Evolutionary conservation across 1,284 basidiomycete genomes (phyloP).

Genomic region (Heimioporus punctisporus): DNA sequence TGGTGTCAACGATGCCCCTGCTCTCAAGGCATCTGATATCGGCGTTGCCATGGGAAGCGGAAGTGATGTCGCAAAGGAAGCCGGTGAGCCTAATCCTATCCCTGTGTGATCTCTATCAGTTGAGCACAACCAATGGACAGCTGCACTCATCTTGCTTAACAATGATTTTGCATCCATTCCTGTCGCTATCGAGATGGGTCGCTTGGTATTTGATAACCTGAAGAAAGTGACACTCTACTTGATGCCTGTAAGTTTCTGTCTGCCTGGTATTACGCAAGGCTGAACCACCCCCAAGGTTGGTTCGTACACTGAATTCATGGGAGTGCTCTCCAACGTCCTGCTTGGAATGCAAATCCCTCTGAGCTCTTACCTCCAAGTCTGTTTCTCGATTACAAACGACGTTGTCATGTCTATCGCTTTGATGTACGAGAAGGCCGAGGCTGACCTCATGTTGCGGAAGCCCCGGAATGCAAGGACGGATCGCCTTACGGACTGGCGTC

Average conservation of each 20-base stretch:
- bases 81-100: constrained; percentile 26
- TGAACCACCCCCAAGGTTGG: constrained; percentile 24
- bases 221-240: constrained; percentile 46
- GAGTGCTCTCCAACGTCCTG: constrained; percentile 37
- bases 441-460: constrained; percentile 56
- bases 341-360: constrained; percentile 43
- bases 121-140: constrained; percentile 8
- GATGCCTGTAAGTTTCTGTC: constrained; percentile 39
- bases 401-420: constrained; percentile 40
- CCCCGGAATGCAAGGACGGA: constrained; percentile 65
- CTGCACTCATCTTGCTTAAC: constrained; percentile 35
- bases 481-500: constrained; percentile 42
- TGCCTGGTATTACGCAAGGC: not conserved
- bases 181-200: constrained; percentile 45
- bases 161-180: constrained; percentile 41
- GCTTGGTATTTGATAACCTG: constrained; percentile 63
- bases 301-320: constrained; percentile 40
- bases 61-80: constrained; percentile 81
- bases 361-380: constrained; percentile 46
- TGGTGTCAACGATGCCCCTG: constrained; percentile 61
- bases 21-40: constrained; percentile 81
- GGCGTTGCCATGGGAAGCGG: constrained; percentile 88
- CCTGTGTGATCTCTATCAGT: not conserved
- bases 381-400: constrained; percentile 42
- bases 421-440: constrained; percentile 41